Base-by-base conservation (phyloP, 139 green algal genomes). In the Axilococcus clingmanii region DNA sequence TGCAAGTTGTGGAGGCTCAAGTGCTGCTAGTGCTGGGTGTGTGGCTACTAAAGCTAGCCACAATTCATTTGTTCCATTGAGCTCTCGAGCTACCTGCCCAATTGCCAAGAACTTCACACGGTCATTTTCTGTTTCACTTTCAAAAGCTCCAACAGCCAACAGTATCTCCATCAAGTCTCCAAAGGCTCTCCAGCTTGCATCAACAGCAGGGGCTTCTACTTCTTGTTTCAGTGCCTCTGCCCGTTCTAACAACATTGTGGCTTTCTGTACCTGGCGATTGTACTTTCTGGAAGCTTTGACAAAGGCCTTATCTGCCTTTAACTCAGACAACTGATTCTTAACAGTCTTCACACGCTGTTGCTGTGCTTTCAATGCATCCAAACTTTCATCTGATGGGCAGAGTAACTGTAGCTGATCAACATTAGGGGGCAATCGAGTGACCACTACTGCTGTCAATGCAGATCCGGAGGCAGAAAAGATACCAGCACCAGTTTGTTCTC, bases 1-100 rank as follows among this genome's bases (percentile, higher is more conserved):
- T 5, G 76, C 82, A 52, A 94, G 75, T 59, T 78, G 54, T 4
- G 77, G 56, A 2, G 69, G 53, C 1, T 25, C 64, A 46, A 91
- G 57, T 6, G 46, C 32, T 42, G 80, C 57, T 4, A 84, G 49
- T 1, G 42, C 65, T 2, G 66, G 54, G 47, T 86, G 67, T 8
- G 72, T 86, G 17, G 94, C 66, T 20, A 72, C 80, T 37, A 79
- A 57, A 15, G 84, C 85, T 63, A 95, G 71, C 86, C 86, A 95
- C 40, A 95, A 72, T 71, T 95, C 82, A 52, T 95, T 94, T 24
- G 74, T 66, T 24, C 77, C 71, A 51, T 75, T 71, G 15, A 93
- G 57, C 59, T 81, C 64, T 8, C 85, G 63, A 0, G 78, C 72
- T 9, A 86, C 74, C 24, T 81, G 50, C 0, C 83, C 84, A 48